Conservation (phyloP, 2,329 filamentous ascomycete species). For the Tolypocladium tundrense region DNA sequence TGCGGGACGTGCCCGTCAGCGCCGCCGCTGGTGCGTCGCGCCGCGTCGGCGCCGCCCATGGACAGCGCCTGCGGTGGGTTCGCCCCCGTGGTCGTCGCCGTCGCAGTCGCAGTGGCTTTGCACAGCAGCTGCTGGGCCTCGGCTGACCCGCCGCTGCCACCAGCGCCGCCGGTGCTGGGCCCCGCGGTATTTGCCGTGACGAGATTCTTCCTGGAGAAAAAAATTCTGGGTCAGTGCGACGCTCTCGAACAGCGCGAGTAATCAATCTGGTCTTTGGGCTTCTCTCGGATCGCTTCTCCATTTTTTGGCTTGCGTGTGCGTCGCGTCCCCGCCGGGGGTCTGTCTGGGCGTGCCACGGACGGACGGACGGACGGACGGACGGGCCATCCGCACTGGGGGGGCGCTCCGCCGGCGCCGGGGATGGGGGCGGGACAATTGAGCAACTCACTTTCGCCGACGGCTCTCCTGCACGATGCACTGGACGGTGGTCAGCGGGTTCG, state of each 20-base stretch:
- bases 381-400: neutral
- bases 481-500: neutral
- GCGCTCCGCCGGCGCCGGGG: neutral
- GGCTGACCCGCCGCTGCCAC: slow-evolving; percentile 18
- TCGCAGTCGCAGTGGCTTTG: slow-evolving; percentile 3
- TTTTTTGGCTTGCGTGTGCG: too few relatives aligned
- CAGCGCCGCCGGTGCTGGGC: slow-evolving; percentile 7
- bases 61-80: neutral
- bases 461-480: slow-evolving; percentile 66
- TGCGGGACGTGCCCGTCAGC: slow-evolving; percentile 35
- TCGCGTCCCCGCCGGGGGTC: neutral
- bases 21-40: slow-evolving; percentile 23
- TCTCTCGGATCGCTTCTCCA: too few relatives aligned
- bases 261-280: too few relatives aligned
- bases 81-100: neutral
- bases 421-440: neutral
- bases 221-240: slow-evolving; percentile 12
- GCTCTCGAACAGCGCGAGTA: neutral
- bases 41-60: slow-evolving; percentile 20
- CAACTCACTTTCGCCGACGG: slow-evolving; percentile 71
- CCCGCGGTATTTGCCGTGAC: slow-evolving; percentile 26
- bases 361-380: neutral
- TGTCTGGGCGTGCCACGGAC: neutral
- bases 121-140: slow-evolving; percentile 23
- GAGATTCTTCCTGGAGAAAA: slow-evolving; percentile 30